These are phyloP conservation scores for Pythium phragmiticola DNA, from an alignment of 352 stramenopile genomes.

Conservation along the genomic window DNA sequence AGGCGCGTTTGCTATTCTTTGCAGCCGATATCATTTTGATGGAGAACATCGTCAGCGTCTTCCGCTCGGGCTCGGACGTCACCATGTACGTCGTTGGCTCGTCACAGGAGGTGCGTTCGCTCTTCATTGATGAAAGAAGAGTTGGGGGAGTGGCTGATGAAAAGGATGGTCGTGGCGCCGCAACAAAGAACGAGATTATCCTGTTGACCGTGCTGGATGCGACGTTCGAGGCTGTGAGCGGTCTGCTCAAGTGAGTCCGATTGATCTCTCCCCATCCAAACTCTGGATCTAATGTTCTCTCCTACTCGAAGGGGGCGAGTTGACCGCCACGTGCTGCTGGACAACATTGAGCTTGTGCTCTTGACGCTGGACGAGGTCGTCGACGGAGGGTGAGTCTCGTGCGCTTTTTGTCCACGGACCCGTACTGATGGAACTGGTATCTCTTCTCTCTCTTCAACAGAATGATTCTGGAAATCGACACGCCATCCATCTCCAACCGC, in stretches of 20 bases:
- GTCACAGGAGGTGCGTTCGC: slow-evolving; percentile 55
- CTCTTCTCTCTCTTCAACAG: slow-evolving; percentile 27
- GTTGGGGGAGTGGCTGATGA: no score
- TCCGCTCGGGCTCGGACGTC: slow-evolving; percentile 81
- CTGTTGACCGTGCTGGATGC: slow-evolving; percentile 83
- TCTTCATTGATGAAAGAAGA: not conserved
- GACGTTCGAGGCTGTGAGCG: slow-evolving; percentile 83
- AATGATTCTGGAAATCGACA: slow-evolving; percentile 89
- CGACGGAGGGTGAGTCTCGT: slow-evolving; percentile 70
- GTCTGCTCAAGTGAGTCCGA: slow-evolving; percentile 76
- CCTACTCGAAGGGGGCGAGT: slow-evolving; percentile 57
- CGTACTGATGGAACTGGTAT: not conserved
- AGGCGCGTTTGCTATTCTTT: not conserved
- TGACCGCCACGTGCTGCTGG: slow-evolving; percentile 86
- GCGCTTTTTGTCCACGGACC: not conserved
- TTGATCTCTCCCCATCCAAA: not conserved
- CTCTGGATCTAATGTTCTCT: not conserved
- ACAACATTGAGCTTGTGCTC: slow-evolving; percentile 91
- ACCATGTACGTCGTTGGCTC: slow-evolving; percentile 90
- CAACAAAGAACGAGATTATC: slow-evolving; percentile 85
- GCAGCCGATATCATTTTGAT: slow-evolving; percentile 87
- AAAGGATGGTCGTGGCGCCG: not conserved
- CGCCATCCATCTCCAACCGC: slow-evolving; percentile 86
- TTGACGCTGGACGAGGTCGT: slow-evolving; percentile 90
- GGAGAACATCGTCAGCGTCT: slow-evolving; percentile 91